Base-by-base conservation (phyloP, 1,284 basidiomycete genomes). In the Papiliotrema fonsecae region DNA sequence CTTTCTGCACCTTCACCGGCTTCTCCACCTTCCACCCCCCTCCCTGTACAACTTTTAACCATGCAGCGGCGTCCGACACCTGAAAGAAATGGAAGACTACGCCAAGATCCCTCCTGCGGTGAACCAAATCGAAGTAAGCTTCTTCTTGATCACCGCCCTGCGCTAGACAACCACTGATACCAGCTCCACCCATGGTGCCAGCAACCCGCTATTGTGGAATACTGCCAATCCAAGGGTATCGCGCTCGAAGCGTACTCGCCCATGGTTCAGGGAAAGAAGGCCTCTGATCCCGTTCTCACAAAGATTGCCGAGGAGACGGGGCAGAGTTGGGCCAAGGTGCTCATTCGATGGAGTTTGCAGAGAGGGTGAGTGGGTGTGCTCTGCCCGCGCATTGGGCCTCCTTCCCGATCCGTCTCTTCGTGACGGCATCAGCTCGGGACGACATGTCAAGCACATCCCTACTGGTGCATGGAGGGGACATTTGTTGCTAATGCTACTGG, bases 181-280 rank as follows among this genome's bases (percentile, higher is more conserved):
- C 36, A 91, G 84, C 77, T 90, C 5, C 88, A 91, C 62, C 88
- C 89, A 0, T 82, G 86, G 58, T 90, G 86, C 70, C 61, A 89
- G 64, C 87, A 88, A 56, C 77, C 76, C 42, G 78, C 81, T 7
- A 88, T 92, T 49, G 86, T 88, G 22, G 77, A 80, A 25, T 90
- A 86, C 67, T 90, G 88, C 71, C 68, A 72, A 30, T 42, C 52
- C 4, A 68, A 79, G 48, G 76, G 88, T 53, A 87, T 93, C 47
- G 75, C 85, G 21, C 75, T 91, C 7, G 79, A 91, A 66, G 88
- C 86, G 0, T 88, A 88, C 64, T 85, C 82, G 57, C 86, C 87
- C 1, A 75, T 88, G 50, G 67, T 87, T 32, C 78, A 83, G n/a
- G 79, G 52, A 28, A 58, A 46, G 14, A 63, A 77, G 48, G 77